Percentiles rank a stretch among this genome's conserved stretches.
Evolutionary conservation across 129 eudicot genomes (phyloP).

Genomic region (Escallonia rubra): DNA sequence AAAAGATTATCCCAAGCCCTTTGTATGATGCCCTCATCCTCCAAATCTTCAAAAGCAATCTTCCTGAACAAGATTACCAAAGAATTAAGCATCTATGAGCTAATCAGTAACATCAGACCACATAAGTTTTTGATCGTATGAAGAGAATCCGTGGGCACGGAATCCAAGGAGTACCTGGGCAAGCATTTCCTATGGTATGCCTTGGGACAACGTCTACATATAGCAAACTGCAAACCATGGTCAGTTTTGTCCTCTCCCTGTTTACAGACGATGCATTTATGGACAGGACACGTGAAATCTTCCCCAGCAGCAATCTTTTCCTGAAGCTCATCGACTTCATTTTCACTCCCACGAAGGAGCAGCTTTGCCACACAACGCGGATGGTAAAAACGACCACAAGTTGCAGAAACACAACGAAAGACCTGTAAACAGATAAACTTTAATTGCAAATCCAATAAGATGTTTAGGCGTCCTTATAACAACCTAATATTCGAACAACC

Average conservation of each 20-base stretch:
- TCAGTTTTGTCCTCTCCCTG: conserved; percentile 47
- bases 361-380: conserved; percentile 77
- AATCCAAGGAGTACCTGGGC: conserved; percentile 44
- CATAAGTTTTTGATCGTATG: not conserved
- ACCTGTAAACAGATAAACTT: conserved; percentile 39
- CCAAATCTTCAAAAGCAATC: conserved; percentile 40
- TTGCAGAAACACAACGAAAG: conserved; percentile 76
- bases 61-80: conserved; percentile 35
- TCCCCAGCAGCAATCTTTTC: conserved; percentile 64
- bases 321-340: conserved; percentile 30
- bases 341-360: conserved; percentile 37
- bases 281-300: conserved; percentile 76
- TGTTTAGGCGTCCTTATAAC: too few species aligned
- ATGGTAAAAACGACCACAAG: conserved; percentile 89
- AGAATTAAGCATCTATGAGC: conserved; percentile 2
- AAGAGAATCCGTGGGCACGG: not conserved
- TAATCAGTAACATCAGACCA: not conserved
- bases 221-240: conserved; percentile 65
- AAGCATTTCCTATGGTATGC: conserved; percentile 83
- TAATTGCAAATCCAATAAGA: too few species aligned
- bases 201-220: conserved; percentile 88
- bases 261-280: conserved; percentile 61
- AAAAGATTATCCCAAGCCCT: conserved; percentile 82
- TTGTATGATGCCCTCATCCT: conserved; percentile 23
- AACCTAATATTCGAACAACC: too few species aligned